Evolutionary conservation across 1,284 basidiomycete species (phyloP).

Genomic region (Lentinus polychrous): DNA sequence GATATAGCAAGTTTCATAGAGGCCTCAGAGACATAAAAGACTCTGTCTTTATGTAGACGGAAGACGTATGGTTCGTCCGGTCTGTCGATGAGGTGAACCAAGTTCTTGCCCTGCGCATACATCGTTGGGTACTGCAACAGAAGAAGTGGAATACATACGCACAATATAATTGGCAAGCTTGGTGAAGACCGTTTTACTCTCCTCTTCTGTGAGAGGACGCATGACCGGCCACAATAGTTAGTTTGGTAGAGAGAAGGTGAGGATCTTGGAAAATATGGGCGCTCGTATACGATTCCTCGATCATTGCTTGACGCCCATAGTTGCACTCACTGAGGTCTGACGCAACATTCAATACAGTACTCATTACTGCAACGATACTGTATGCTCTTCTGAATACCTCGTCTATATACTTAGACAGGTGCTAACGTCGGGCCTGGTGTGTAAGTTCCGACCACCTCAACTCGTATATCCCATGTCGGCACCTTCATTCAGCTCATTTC

Average conservation of each 20-base stretch:
- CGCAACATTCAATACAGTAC: too few relatives aligned
- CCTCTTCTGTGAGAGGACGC: constrained; percentile 82
- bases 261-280: neutral
- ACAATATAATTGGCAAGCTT: constrained; percentile 92
- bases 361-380: too few relatives aligned
- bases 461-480: constrained; percentile 31
- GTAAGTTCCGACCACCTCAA: neutral
- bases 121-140: too few relatives aligned
- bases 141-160: constrained; percentile 28
- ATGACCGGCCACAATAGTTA: constrained; percentile 29
- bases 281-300: neutral
- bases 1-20: constrained; percentile 92
- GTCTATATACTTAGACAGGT: too few relatives aligned
- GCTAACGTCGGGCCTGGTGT: too few relatives aligned
- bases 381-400: too few relatives aligned
- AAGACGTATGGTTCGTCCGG: constrained; percentile 87
- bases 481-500: constrained; percentile 52
- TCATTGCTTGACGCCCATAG: neutral
- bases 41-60: constrained; percentile 83
- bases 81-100: constrained; percentile 84
- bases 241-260: neutral
- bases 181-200: constrained; percentile 81
- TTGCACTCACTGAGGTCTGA: neutral
- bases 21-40: constrained; percentile 91
- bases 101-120: constrained; percentile 68